phyloP scores from a whole-genome alignment of 192 early-diverging fungal genomes.

The Coemansia umbellata region DNA sequence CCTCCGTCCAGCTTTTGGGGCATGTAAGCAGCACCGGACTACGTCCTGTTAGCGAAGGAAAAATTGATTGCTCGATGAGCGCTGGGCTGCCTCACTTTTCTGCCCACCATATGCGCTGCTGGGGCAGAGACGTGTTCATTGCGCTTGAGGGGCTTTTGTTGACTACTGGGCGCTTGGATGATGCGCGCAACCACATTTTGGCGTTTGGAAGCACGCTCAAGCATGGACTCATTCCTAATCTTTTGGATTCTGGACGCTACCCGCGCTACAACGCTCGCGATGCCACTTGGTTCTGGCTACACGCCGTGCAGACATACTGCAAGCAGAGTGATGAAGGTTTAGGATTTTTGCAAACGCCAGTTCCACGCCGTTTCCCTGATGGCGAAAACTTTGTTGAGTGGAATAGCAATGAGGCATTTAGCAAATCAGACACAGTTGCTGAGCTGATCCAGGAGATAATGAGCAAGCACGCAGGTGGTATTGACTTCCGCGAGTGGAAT shows the following conservation, averaged over 20 bases:
- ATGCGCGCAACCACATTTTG: constrained; percentile 80
- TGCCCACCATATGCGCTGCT: constrained; percentile 86
- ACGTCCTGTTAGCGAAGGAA: constrained; percentile 50
- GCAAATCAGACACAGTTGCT: constrained; percentile 64
- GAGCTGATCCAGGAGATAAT: constrained; percentile 91
- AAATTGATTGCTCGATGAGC: constrained; percentile 65
- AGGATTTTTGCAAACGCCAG: constrained; percentile 62
- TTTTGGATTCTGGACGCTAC: constrained; percentile 78
- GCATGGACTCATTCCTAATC: constrained; percentile 95
- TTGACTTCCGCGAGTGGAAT: constrained; percentile 93
- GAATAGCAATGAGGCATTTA: constrained; percentile 64
- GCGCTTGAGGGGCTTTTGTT: constrained; percentile 80
- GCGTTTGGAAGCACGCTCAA: constrained; percentile 88
- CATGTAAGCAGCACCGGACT: constrained; percentile 79
- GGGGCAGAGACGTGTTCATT: constrained; percentile 99
- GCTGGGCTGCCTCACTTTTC: constrained; percentile 97
- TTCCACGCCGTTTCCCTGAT: constrained; percentile 80
- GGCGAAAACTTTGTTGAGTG: constrained; percentile 66
- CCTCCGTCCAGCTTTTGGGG: constrained; percentile 82
- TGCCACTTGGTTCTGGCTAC: constrained; percentile 94
- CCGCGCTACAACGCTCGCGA: constrained; percentile 96
- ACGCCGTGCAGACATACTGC: constrained; percentile 88
- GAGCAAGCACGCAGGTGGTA: constrained; percentile 83
- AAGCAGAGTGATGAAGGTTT: constrained; percentile 67
- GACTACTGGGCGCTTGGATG: constrained; percentile 76